Percentiles rank a stretch among this genome's conserved stretches.
Conservation (phyloP, 2,329 filamentous ascomycete genomes). For the Aspergillus vadensis region DNA sequence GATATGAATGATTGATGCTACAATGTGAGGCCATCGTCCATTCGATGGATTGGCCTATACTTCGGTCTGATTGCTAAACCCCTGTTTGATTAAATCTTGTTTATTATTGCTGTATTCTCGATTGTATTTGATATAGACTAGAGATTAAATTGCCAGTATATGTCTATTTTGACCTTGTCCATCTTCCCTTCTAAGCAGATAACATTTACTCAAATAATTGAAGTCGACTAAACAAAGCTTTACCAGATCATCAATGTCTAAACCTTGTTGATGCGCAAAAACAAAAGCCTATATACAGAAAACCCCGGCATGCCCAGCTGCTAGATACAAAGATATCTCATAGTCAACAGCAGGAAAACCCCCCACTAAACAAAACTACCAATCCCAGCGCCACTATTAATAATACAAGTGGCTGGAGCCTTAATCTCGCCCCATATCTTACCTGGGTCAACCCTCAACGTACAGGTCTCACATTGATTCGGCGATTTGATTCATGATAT, state of each 20-base stretch:
- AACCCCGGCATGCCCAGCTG: slow-evolving; percentile 6
- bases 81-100: background rate
- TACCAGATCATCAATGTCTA: background rate
- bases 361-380: background rate
- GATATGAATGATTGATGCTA: slow-evolving; percentile 16
- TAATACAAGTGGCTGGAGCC: background rate
- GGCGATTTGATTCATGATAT: background rate
- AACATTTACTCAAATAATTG: background rate
- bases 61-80: background rate
- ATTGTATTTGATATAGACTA: slow-evolving; percentile 4
- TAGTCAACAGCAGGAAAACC: background rate
- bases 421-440: background rate
- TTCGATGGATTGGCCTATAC: background rate
- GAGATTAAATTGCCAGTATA: slow-evolving; percentile 8
- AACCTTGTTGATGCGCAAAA: background rate
- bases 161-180: background rate
- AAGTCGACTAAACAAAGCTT: background rate
- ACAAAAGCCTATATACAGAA: slow-evolving; percentile 6
- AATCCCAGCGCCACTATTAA: background rate
- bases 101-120: background rate
- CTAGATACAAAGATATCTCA: background rate
- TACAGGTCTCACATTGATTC: background rate
- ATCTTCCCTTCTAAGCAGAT: background rate
- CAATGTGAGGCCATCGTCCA: slow-evolving; percentile 6
- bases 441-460: background rate